phyloP scores from a whole-genome alignment of 2,329 filamentous ascomycete genomes.

The Penicillium expansum region DNA sequence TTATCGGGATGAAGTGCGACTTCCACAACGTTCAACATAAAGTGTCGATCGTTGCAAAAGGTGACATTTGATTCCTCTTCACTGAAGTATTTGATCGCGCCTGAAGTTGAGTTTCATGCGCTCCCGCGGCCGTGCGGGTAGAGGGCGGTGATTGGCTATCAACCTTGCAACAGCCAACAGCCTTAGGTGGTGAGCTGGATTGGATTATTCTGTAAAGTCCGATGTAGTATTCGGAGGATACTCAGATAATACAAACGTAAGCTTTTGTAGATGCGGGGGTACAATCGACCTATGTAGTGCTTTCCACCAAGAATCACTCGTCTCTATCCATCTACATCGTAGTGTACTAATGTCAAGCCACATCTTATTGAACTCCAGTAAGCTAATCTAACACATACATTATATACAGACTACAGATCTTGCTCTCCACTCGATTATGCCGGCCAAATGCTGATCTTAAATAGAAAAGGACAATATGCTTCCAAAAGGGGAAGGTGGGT shows the following conservation, averaged over 20 bases:
- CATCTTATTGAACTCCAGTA: background rate
- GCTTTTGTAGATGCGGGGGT: background rate
- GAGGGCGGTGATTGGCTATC: conserved; percentile 1
- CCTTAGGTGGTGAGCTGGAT: background rate
- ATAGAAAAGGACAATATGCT: background rate
- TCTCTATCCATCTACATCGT: background rate
- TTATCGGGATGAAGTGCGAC: background rate
- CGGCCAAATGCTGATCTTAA: background rate
- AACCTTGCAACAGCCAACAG: background rate
- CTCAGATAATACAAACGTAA: background rate
- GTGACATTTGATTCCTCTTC: background rate
- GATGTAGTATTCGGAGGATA: conserved; percentile 1
- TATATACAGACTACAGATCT: background rate
- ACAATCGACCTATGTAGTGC: background rate
- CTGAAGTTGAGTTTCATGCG: background rate
- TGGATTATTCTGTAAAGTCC: background rate
- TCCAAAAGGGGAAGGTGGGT: background rate
- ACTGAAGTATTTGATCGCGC: background rate
- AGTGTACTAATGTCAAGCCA: background rate
- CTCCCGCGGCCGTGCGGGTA: background rate
- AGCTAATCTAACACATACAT: too few relatives aligned
- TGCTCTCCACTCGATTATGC: too few relatives aligned
- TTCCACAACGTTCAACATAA: background rate
- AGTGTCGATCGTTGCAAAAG: background rate
- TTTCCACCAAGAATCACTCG: too few relatives aligned